phyloP scores from a whole-genome alignment of 108 stramenopile species.

The Discostella stelligeroides region DNA sequence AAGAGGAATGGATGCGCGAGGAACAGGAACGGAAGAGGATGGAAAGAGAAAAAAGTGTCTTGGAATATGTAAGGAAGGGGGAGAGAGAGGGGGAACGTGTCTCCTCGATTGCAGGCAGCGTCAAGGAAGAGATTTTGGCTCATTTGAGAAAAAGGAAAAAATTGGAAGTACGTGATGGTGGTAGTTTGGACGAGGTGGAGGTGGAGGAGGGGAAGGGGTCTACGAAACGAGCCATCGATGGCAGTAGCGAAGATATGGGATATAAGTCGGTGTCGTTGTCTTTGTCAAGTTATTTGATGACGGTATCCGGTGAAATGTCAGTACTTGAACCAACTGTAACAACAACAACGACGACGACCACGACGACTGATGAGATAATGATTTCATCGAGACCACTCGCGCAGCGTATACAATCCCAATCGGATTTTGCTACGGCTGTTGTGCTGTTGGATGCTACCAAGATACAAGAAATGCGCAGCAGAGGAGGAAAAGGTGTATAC shows the following conservation, averaged over 20 bases:
- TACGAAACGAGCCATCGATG: not conserved
- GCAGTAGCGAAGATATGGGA: conserved; percentile 16
- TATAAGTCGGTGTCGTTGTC: no score
- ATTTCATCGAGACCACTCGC: conserved; percentile 4
- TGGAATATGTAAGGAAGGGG: conserved; percentile 62
- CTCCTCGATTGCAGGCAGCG: conserved; percentile 10
- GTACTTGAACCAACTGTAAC: conserved; percentile 49
- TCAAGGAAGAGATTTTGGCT: conserved; percentile 65
- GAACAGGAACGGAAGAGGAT: conserved; percentile 52
- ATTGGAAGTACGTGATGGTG: conserved; percentile 15
- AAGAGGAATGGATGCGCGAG: conserved; percentile 52
- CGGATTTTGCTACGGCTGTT: conserved; percentile 81
- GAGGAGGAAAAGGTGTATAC: conserved; percentile 40
- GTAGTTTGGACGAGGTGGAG: not conserved
- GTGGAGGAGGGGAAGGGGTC: not conserved
- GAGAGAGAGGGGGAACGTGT: conserved; percentile 39
- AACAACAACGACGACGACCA: conserved; percentile 13
- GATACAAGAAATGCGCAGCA: conserved; percentile 10
- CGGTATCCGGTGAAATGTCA: conserved; percentile 69
- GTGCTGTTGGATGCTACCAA: conserved; percentile 54
- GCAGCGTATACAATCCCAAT: conserved; percentile 75
- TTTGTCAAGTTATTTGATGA: conserved; percentile 66
- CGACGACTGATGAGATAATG: not conserved
- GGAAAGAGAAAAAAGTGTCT: conserved; percentile 58
- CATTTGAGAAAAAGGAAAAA: conserved; percentile 49